Evolutionary conservation across 2,329 filamentous ascomycete species (phyloP).

Genomic region (Alternaria ventricosa): DNA sequence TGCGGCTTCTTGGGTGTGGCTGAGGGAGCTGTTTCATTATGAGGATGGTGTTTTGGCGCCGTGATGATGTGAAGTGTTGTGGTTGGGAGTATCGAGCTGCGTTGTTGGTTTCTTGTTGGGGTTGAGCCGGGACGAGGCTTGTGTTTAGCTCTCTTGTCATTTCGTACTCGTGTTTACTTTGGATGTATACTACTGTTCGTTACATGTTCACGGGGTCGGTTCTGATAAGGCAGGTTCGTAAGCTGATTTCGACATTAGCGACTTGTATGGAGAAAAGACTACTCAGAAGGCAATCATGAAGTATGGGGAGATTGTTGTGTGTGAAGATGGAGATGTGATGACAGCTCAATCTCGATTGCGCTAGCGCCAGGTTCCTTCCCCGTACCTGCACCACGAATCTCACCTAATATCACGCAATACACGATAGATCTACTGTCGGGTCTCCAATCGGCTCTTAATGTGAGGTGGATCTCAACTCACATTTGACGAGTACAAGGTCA

Average conservation of each 20-base stretch:
- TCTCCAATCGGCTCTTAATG: not conserved
- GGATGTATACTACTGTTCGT: not conserved
- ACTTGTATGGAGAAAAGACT: too few species aligned
- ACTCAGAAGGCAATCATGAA: not conserved
- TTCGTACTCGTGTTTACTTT: not conserved
- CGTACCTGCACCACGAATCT: not conserved
- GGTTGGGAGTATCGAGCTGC: not conserved
- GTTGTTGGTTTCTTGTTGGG: not conserved
- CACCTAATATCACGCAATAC: not conserved
- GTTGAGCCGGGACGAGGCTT: not conserved
- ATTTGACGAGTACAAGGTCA: constrained; percentile 3
- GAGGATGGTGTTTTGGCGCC: not conserved
- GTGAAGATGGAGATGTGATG: not conserved
- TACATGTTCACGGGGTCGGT: not conserved
- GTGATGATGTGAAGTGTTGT: not conserved
- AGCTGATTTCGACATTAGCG: too few species aligned
- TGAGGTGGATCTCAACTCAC: not conserved
- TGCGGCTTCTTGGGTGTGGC: not conserved
- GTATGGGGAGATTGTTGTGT: not conserved
- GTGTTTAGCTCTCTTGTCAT: not conserved
- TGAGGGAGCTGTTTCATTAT: not conserved
- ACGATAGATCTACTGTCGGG: not conserved
- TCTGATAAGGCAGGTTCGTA: too few species aligned
- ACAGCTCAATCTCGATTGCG: not conserved
- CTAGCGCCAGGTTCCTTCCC: not conserved